Percentiles rank a stretch among this genome's conserved stretches.
Conservation (phyloP, 2,329 filamentous ascomycete species). For the Acarospora socialis region DNA sequence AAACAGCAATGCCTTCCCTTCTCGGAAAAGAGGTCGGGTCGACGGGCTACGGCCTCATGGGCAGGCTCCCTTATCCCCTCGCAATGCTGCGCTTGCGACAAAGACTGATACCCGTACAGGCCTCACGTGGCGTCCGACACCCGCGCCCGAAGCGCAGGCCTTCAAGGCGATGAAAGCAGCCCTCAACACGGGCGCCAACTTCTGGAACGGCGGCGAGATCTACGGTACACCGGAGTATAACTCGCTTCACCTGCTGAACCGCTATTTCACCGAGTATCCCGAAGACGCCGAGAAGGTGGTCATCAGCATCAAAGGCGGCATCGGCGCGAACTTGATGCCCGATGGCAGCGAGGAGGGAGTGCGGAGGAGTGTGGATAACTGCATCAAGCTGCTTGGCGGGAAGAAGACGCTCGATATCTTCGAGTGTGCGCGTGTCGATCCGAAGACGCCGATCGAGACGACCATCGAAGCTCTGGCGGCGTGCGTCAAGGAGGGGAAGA, state of each 20-base stretch:
- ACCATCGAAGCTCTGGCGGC: conserved; percentile 10
- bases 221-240: conserved; percentile 20
- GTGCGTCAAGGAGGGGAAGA: conserved; percentile 13
- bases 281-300: conserved; percentile 12
- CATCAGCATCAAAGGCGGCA: conserved; percentile 14
- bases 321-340: conserved; percentile 1
- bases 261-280: conserved; percentile 13
- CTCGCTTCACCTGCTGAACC: conserved; percentile 18
- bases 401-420: conserved; percentile 13
- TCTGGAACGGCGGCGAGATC: conserved; percentile 20
- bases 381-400: conserved; percentile 8
- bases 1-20: no score
- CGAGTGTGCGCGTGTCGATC: conserved; percentile 12
- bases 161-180: conserved; percentile 10
- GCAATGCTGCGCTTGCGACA: no score
- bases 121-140: conserved; percentile 20
- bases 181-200: conserved; percentile 5
- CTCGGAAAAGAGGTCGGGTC: conserved; percentile 8
- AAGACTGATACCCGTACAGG: conserved; percentile 6
- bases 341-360: conserved; percentile 9
- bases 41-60: conserved; percentile 12
- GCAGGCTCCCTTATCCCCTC: no score
- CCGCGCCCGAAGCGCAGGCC: conserved; percentile 17
- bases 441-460: conserved; percentile 9
- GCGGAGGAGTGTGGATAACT: conserved; percentile 8